phyloP scores from a whole-genome alignment of 148 eudicot genomes.

The Vaccinium myrtillus region DNA sequence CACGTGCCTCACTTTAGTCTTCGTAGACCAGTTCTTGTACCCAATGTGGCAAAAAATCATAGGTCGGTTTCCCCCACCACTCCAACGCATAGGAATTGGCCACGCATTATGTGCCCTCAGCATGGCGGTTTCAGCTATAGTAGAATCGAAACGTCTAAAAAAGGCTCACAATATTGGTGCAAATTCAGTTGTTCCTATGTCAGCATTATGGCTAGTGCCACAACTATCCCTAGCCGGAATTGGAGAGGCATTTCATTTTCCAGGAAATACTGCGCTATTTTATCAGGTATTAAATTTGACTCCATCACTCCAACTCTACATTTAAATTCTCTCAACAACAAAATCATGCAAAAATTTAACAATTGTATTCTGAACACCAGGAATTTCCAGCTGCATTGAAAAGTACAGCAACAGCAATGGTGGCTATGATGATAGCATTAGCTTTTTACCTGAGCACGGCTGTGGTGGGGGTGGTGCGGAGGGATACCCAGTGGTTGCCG shows the following conservation, averaged over 20 bases:
- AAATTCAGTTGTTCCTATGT: conserved; percentile 29
- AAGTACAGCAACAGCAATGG: conserved; percentile 40
- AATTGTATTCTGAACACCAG: conserved; percentile 1
- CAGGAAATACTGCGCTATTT: conserved; percentile 30
- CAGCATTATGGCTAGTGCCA: conserved; percentile 51
- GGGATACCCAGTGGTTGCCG: conserved; percentile 34
- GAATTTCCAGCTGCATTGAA: conserved; percentile 36
- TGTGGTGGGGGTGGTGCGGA: conserved; percentile 26
- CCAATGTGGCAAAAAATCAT: conserved; percentile 31
- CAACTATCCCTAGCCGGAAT: conserved; percentile 38
- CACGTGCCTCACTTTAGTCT: conserved; percentile 21
- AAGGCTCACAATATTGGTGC: not conserved
- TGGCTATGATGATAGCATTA: conserved; percentile 27
- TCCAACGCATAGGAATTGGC: conserved; percentile 40
- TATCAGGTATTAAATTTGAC: conserved; percentile 16
- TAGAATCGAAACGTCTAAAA: conserved; percentile 25
- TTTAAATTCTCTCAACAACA: not conserved
- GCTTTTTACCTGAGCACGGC: conserved; percentile 40
- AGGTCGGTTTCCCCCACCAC: conserved; percentile 24
- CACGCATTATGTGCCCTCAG: conserved; percentile 29
- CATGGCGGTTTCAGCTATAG: conserved; percentile 38
- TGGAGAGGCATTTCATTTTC: conserved; percentile 53
- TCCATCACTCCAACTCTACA: not conserved
- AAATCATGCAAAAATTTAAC: not conserved
- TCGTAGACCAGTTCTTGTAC: conserved; percentile 25